A percentile compares a stretch with the other conserved stretches of the same genome.
These are phyloP conservation scores for Mycena maculata DNA, from an alignment of 768 basidiomycete species.

Conservation along the genomic window DNA sequence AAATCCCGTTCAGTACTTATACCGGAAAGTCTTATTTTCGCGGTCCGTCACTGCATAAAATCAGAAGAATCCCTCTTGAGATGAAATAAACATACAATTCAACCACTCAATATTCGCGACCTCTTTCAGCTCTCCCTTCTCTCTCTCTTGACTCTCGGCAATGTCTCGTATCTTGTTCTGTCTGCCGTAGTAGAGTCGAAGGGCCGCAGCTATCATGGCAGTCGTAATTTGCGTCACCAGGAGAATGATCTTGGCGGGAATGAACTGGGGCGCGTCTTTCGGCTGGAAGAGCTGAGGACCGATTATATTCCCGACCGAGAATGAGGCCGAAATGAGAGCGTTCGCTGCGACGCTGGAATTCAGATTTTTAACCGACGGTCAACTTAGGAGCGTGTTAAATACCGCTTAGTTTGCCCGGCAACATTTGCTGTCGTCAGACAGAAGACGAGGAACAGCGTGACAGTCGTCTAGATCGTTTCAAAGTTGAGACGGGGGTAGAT, in stretches of 20 bases:
- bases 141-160: not conserved
- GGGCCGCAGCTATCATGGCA: slow-evolving; percentile 15
- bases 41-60: slow-evolving; percentile 17
- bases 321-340: slow-evolving; percentile 31
- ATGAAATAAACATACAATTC: slow-evolving; percentile 18
- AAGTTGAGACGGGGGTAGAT: not conserved
- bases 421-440: slow-evolving; percentile 32
- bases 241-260: slow-evolving; percentile 31
- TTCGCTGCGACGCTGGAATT: slow-evolving; percentile 28
- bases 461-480: slow-evolving; percentile 22
- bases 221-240: slow-evolving; percentile 22
- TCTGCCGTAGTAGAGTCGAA: slow-evolving; percentile 28
- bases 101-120: slow-evolving; percentile 25
- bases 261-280: slow-evolving; percentile 31
- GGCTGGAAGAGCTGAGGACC: slow-evolving; percentile 33
- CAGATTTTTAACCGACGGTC: not conserved
- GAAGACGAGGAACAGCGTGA: slow-evolving; percentile 29
- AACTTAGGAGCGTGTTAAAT: not conserved
- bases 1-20: slow-evolving; percentile 12
- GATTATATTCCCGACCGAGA: slow-evolving; percentile 32
- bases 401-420: slow-evolving; percentile 35
- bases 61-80: not conserved
- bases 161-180: slow-evolving; percentile 19
- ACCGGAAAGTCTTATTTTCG: slow-evolving; percentile 25
- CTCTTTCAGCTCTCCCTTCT: slow-evolving; percentile 8